phyloP scores from a whole-genome alignment of 1,284 basidiomycete species.

The Moesziomyces globuligerus region DNA sequence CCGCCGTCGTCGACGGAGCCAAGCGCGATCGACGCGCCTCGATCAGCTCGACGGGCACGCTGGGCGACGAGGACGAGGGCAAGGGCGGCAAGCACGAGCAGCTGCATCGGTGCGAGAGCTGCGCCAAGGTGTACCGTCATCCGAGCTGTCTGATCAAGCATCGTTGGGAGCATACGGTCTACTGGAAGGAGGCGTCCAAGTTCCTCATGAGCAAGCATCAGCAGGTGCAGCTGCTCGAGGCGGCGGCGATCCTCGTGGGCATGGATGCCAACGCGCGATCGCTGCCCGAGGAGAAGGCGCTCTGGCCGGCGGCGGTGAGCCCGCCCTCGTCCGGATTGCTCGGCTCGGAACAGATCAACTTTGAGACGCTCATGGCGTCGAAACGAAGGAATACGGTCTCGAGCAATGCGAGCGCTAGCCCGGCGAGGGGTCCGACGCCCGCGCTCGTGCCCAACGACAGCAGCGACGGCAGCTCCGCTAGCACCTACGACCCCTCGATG shows the following conservation, averaged over 20 bases:
- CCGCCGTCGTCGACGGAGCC: conserved; percentile 11
- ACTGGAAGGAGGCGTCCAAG: conserved; percentile 96
- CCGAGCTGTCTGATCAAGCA: conserved; percentile 95
- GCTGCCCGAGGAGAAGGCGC: conserved; percentile 87
- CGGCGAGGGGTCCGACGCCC: conserved; percentile 42
- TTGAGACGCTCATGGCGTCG: conserved; percentile 64
- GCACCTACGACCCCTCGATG: conserved; percentile 45
- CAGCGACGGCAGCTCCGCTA: conserved; percentile 46
- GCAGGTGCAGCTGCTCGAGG: conserved; percentile 96
- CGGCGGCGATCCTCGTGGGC: conserved; percentile 85
- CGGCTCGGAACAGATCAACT: conserved; percentile 68
- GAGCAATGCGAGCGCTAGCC: conserved; percentile 40
- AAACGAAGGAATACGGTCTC: conserved; percentile 50
- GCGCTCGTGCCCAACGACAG: conserved; percentile 45
- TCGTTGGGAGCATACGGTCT: conserved; percentile 95
- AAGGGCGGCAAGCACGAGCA: conserved; percentile 45
- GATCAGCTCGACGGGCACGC: conserved; percentile 66
- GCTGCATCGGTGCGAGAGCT: conserved; percentile 88
- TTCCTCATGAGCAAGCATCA: conserved; percentile 95
- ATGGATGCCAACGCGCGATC: conserved; percentile 75
- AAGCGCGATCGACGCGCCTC: conserved; percentile 66
- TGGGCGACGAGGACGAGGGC: conserved; percentile 74
- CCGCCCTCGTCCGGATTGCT: conserved; percentile 69
- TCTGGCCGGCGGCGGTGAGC: conserved; percentile 73
- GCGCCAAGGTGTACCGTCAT: conserved; percentile 84